Percentiles rank a stretch among this genome's conserved stretches.
phyloP scores from a whole-genome alignment of 805 yeast species.

The Naumovozyma baii region DNA sequence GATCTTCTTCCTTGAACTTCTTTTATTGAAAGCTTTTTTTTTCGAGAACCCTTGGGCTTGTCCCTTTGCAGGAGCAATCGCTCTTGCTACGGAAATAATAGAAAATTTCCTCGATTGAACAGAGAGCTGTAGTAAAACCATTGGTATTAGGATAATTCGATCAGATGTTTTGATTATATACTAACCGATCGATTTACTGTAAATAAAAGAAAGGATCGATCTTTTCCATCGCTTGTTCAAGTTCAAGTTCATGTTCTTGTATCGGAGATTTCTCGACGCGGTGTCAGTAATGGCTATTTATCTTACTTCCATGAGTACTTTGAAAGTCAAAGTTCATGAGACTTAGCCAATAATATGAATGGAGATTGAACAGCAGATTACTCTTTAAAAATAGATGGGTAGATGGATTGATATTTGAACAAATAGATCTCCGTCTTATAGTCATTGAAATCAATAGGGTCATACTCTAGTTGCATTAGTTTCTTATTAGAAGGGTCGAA shows the following conservation, averaged over 20 bases:
- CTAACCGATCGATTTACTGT: too few species aligned
- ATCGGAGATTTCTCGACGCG: too few species aligned
- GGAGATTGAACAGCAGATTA: neutral
- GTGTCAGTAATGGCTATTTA: too few species aligned
- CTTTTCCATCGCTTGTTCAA: too few species aligned
- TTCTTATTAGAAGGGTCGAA: conserved; percentile 66
- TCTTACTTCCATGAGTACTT: too few species aligned
- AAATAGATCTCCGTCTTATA: conserved; percentile 60
- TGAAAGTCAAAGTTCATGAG: too few species aligned
- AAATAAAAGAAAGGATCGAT: too few species aligned
- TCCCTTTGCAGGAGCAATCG: conserved; percentile 12
- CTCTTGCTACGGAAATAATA: conserved; percentile 8
- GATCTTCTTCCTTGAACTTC: conserved; percentile 19
- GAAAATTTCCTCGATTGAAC: conserved; percentile 12
- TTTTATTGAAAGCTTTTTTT: conserved; percentile 9
- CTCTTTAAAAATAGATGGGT: conserved; percentile 56
- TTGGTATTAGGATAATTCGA: too few species aligned
- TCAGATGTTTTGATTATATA: too few species aligned
- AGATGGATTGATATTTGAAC: conserved; percentile 75
- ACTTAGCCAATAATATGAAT: neutral
- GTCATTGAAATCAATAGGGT: conserved; percentile 49
- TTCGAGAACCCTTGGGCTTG: conserved; percentile 27
- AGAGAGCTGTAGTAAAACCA: neutral
- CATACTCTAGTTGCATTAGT: conserved; percentile 48
- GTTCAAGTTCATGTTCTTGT: too few species aligned